Evolutionary conservation across 441 rosid species (phyloP).

Genomic region (Omphalea diandra): DNA sequence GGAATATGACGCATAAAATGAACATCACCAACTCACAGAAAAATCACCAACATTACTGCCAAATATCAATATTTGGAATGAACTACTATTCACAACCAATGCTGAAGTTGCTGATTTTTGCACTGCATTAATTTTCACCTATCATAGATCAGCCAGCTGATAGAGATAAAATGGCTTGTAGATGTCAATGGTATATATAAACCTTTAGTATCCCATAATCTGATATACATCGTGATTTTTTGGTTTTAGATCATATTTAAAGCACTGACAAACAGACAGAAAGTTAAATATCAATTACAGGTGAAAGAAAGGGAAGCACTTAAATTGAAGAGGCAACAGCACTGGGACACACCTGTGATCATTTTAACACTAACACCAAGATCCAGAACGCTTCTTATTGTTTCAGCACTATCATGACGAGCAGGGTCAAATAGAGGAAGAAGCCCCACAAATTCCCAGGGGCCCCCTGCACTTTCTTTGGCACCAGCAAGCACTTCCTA

Average conservation of each 20-base stretch:
- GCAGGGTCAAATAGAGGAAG: slow-evolving; percentile 37
- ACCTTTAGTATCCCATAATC: neutral
- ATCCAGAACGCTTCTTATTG: slow-evolving; percentile 80
- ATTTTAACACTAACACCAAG: slow-evolving; percentile 97
- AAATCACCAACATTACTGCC: neutral
- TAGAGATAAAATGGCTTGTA: neutral
- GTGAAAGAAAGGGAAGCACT: neutral
- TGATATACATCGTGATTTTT: neutral
- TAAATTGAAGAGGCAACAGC: neutral
- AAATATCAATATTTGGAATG: neutral
- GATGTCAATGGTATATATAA: neutral
- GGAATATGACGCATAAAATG: neutral
- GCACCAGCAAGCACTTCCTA: slow-evolving; percentile 27
- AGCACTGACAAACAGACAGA: neutral
- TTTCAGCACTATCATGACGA: slow-evolving; percentile 86
- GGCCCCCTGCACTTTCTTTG: slow-evolving; percentile 32
- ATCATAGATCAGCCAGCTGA: neutral
- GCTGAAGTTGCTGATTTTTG: neutral
- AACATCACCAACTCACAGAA: neutral
- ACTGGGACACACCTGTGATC: slow-evolving; percentile 63
- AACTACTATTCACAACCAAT: neutral
- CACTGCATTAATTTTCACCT: neutral
- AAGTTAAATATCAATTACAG: neutral
- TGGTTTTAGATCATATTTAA: neutral
- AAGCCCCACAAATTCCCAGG: slow-evolving; percentile 35